These are phyloP conservation scores for Eutrema yunnanense DNA, from an alignment of 345 rosid genomes.

Conservation along the genomic window DNA sequence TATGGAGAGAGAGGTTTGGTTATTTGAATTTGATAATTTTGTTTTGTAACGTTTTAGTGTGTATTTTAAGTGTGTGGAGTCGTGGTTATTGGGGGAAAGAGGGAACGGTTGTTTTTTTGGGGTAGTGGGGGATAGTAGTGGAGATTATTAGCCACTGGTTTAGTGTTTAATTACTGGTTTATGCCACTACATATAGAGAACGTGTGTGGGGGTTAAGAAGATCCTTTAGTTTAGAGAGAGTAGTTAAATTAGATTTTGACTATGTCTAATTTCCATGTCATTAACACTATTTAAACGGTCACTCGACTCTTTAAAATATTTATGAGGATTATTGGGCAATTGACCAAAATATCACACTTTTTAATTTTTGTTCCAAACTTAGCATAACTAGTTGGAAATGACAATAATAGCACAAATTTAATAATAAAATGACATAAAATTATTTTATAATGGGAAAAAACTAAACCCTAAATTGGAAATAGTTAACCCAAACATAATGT, in stretches of 20 bases:
- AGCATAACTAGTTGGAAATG: no score
- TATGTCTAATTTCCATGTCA: slow-evolving; percentile 1
- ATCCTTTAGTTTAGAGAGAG: slow-evolving; percentile 16
- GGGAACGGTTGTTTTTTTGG: slow-evolving; percentile 7
- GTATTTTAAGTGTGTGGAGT: not conserved
- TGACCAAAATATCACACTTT: no score
- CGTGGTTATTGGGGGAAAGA: not conserved
- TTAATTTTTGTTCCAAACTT: no score
- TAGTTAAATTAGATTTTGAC: slow-evolving; percentile 20
- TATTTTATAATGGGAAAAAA: no score
- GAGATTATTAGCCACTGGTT: slow-evolving; percentile 3
- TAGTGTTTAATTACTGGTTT: slow-evolving; percentile 1
- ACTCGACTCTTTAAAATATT: not conserved
- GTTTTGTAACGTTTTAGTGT: slow-evolving; percentile 12
- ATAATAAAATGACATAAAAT: no score
- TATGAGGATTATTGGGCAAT: no score
- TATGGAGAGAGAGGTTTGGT: not conserved
- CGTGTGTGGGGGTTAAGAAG: slow-evolving; percentile 17
- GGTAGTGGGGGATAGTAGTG: slow-evolving; percentile 17
- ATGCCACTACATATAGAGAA: slow-evolving; percentile 1
- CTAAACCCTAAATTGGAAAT: no score
- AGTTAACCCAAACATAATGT: no score
- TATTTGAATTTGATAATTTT: not conserved
- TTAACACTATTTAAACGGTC: not conserved
- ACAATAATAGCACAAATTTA: no score